These are phyloP conservation scores for Paramecium sonneborni DNA, from an alignment of 73 alveolate genomes.

Conservation along the genomic window DNA sequence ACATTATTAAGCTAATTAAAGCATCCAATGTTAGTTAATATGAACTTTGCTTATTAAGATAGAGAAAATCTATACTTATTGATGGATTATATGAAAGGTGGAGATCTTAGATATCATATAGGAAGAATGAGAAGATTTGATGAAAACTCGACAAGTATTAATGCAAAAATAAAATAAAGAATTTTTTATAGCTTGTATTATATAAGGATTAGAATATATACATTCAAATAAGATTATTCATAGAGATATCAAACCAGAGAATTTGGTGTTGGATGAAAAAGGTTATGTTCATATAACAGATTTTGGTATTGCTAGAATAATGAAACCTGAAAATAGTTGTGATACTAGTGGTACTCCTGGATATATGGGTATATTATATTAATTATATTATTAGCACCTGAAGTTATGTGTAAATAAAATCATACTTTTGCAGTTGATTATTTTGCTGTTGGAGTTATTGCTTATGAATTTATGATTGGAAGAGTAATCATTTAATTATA, in stretches of 20 bases:
- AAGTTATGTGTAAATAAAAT: slow-evolving; percentile 79
- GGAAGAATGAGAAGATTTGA: slow-evolving; percentile 81
- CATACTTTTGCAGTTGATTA: slow-evolving; percentile 79
- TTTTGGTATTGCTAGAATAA: slow-evolving; percentile 77
- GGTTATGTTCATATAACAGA: slow-evolving; percentile 82
- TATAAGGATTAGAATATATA: slow-evolving; percentile 72
- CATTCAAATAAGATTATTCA: slow-evolving; percentile 75
- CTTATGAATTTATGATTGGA: slow-evolving; percentile 80
- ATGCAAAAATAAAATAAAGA: slow-evolving; percentile 22
- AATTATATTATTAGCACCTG: slow-evolving; percentile 77
- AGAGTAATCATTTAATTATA: slow-evolving; percentile 13
- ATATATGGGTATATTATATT: slow-evolving; percentile 42
- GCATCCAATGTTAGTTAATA: slow-evolving; percentile 83
- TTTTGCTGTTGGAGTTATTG: slow-evolving; percentile 88
- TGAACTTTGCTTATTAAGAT: slow-evolving; percentile 92
- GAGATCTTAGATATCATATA: slow-evolving; percentile 92
- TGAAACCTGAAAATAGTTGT: slow-evolving; percentile 66
- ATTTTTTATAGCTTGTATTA: slow-evolving; percentile 75
- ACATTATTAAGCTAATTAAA: not conserved
- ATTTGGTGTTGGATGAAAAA: slow-evolving; percentile 73
- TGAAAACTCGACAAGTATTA: slow-evolving; percentile 87
- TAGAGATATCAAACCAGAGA: slow-evolving; percentile 89
- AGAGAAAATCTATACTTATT: slow-evolving; percentile 87
- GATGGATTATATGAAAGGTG: slow-evolving; percentile 91
- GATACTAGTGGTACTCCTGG: slow-evolving; percentile 68